Base-by-base conservation (phyloP, 345 rosid genomes). In the Turnera subulata region DNA sequence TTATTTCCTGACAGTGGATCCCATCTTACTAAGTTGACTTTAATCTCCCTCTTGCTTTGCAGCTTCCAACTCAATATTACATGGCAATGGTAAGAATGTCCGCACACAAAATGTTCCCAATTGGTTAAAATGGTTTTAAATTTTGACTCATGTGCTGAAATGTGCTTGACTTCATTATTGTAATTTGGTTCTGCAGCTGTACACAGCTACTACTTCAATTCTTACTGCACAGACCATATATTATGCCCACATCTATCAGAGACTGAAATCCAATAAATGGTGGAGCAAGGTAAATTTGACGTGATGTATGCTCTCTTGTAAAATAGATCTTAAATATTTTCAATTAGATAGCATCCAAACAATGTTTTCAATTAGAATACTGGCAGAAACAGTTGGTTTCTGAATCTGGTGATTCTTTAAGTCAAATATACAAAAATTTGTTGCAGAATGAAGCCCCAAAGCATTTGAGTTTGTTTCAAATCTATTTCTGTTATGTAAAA, bases 41-140 rank as follows among this genome's bases (percentile, higher is more conserved):
- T 8, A 29, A 29, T 3, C 59, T 58, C 52, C 33, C 33, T 12
- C 53, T 43, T 57, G 40, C 11, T 75, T 71, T 78, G 84, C 95
- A 89, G 97, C 97, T 89, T 66, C 95, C 95, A 23, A 84, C 97
- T 23, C 91, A 86, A 26, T 86, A 78, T 73, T 84, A 86, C 69
- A 84, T 74, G 82, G 97, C 95, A 66, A 17, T 82, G 76, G 97
- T 89, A 78, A 61, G 65, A 56, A 48, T 33, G 5, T 56, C 46
- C 47, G 42, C 25, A 16, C 17, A 37, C n/a, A 5, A 44, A 2
- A 32, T 22, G 11, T 20, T 1, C 26, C 20, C 26, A 21, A 2
- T 38, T 51, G 24, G 19, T 20, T n/a, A 29, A 8, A 8, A 4
- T 29, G 35, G 35, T 3, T 29, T 8, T 29, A 29, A 29, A 29